Evolutionary conservation across 768 basidiomycete species (phyloP).

Genomic region (Suillus subluteus): DNA sequence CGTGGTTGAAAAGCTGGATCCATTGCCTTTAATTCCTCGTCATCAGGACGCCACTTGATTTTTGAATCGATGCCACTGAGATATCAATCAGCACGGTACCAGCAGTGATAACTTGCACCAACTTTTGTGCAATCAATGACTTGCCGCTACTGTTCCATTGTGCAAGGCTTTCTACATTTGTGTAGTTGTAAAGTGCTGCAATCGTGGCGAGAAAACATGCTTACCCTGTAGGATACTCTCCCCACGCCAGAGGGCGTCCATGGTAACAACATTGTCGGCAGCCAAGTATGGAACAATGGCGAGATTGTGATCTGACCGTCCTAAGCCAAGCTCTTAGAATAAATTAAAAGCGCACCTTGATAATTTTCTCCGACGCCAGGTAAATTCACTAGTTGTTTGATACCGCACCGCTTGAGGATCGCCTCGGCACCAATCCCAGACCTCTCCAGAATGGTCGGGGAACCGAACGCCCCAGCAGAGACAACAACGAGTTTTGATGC

Average conservation of each 20-base stretch:
- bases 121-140: constrained; percentile 59
- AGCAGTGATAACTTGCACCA: constrained; percentile 13
- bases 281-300: constrained; percentile 40
- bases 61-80: constrained; percentile 56
- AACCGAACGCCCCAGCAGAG: constrained; percentile 57
- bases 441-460: constrained; percentile 58
- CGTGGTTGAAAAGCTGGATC: constrained; percentile 48
- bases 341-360: constrained; percentile 40
- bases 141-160: constrained; percentile 40
- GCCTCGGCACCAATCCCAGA: constrained; percentile 67
- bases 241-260: constrained; percentile 51
- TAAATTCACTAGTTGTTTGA: constrained; percentile 60
- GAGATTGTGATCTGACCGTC: constrained; percentile 34
- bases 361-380: constrained; percentile 79
- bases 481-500: constrained; percentile 52
- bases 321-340: not conserved
- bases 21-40: constrained; percentile 52
- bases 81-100: not conserved
- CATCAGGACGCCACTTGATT: constrained; percentile 57
- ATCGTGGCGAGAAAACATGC: constrained; percentile 18
- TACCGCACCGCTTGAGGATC: constrained; percentile 49
- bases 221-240: constrained; percentile 45
- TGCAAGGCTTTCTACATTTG: constrained; percentile 18
- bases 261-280: constrained; percentile 47
- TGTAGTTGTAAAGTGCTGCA: constrained; percentile 2